Evolutionary conservation across 495 filamentous ascomycete genomes (phyloP).

Genomic region (Pseudoneurospora amorphoporcata): DNA sequence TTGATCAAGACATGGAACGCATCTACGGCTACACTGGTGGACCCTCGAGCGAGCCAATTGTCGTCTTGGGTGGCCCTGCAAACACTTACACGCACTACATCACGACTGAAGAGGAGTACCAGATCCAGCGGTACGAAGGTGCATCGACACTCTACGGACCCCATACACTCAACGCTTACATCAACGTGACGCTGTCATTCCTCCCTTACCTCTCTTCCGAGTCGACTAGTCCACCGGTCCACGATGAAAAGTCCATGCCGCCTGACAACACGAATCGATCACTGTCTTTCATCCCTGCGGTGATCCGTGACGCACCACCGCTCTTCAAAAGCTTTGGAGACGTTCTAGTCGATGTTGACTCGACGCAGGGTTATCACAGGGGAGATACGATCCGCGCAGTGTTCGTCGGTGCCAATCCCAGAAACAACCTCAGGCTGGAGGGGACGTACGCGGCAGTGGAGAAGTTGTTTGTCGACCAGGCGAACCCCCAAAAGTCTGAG

Average conservation of each 20-base stretch:
- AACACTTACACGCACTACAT: conserved; percentile 98
- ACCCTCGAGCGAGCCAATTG: conserved; percentile 39
- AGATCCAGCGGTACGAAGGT: conserved; percentile 86
- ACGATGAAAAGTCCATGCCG: conserved; percentile 51
- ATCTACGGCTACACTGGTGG: not conserved
- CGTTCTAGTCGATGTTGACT: conserved; percentile 48
- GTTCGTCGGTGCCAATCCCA: conserved; percentile 84
- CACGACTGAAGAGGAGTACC: conserved; percentile 84
- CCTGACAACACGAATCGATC: conserved; percentile 75
- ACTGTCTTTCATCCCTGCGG: conserved; percentile 69
- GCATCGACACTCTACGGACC: conserved; percentile 91
- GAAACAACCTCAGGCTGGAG: conserved; percentile 75
- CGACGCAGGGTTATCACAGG: conserved; percentile 45
- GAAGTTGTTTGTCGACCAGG: conserved; percentile 29
- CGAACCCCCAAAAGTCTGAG: conserved; percentile 3
- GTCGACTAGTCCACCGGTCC: conserved; percentile 28
- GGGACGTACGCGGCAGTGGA: conserved; percentile 76
- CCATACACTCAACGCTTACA: conserved; percentile 82
- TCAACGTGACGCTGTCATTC: conserved; percentile 68
- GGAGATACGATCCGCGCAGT: conserved; percentile 50
- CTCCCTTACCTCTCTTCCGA: conserved; percentile 50
- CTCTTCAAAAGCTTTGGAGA: conserved; percentile 71
- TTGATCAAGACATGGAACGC: not conserved
- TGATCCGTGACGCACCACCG: conserved; percentile 63
- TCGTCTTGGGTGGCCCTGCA: conserved; percentile 85